phyloP scores from a whole-genome alignment of 1,284 basidiomycete genomes.

The Bjerkandera adusta region DNA sequence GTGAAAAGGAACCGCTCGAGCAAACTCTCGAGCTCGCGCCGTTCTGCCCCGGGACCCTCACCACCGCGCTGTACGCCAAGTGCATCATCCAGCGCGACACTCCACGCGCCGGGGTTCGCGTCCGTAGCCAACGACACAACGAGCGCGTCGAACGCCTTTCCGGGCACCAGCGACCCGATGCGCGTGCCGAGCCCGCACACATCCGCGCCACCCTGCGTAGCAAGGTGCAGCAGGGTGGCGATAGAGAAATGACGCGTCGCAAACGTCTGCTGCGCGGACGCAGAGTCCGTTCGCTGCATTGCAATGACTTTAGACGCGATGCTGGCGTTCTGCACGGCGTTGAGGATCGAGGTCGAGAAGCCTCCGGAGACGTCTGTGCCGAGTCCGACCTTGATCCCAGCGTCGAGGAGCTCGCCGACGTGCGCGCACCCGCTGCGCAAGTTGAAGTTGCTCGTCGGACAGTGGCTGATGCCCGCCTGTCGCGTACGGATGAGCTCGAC shows the following conservation, averaged over 20 bases:
- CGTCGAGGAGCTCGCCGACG: conserved; percentile 78
- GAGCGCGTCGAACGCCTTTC: conserved; percentile 92
- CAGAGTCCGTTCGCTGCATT: conserved; percentile 31
- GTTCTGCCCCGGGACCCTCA: conserved; percentile 17
- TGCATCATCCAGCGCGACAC: conserved; percentile 36
- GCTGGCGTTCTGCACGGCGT: conserved; percentile 80
- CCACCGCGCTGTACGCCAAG: conserved; percentile 21
- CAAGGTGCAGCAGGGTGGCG: conserved; percentile 83
- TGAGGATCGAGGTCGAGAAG: conserved; percentile 80
- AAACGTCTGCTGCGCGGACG: conserved; percentile 45
- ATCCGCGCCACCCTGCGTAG: conserved; percentile 89
- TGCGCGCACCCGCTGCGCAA: conserved; percentile 81
- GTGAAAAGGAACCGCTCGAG: conserved; percentile 79
- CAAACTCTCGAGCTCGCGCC: conserved; percentile 42
- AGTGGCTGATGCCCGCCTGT: conserved; percentile 85
- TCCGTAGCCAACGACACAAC: conserved; percentile 54
- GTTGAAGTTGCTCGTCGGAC: conserved; percentile 93
- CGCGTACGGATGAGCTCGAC: conserved; percentile 67
- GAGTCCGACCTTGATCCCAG: conserved; percentile 86
- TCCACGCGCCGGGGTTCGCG: conserved; percentile 65
- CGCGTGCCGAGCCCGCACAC: conserved; percentile 72
- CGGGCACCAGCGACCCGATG: conserved; percentile 78
- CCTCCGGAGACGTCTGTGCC: conserved; percentile 95
- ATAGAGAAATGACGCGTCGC: conserved; percentile 67
- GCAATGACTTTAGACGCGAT: conserved; percentile 78